Base-by-base conservation (phyloP, 768 basidiomycete species). In the Stropharia rugosoannulata region DNA sequence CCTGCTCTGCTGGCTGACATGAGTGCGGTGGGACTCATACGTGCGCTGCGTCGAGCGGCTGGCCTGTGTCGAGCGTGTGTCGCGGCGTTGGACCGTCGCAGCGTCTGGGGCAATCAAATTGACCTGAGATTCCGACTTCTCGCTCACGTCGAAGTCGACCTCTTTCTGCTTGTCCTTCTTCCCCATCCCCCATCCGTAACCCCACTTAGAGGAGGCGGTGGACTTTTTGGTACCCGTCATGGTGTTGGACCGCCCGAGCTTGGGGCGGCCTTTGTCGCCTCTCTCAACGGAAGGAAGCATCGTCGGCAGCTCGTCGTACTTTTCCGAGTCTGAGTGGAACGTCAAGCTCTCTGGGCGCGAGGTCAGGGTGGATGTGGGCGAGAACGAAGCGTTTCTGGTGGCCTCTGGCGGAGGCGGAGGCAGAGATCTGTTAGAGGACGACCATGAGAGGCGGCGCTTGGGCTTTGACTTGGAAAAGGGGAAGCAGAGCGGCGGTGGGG, bases 181-280 rank as follows among this genome's bases (percentile, higher is more conserved):
- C 58, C 76, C 78, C 38, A 82, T 49, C 0, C 86, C 86, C 83
- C 85, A 86, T 38, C 86, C 86, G 67, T 87, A 89, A n/a, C 87
- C 87, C 79, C 80, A 85, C 64, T 74, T 83, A 44, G 70, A 70
- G 38, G 79, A 70, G 1, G 67, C 59, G 10, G 72, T 68, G 3
- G 79, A 79, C 58, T 79, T 82, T 68, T 83, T 86, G 18, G 83
- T 81, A 29, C 85, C 84, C 0, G 77, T 77, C 70, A 82, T 79
- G 4, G 85, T 80, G 62, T 78, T 83, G 1, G 75, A 73, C 52
- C 83, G 78, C 1, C 69, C 68, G 18, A 81, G 70, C 60, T 76
- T 79, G 19, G 73, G 72, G 45, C 68, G 72, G 11, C 73, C 75
- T 55, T 76, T 74, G 40, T 74, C 70, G 38, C 69, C 71, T 42